A percentile compares a stretch with the other conserved stretches of the same genome.
Conservation (phyloP, 2,329 filamentous ascomycete genomes). For the Nemania diffusa region DNA sequence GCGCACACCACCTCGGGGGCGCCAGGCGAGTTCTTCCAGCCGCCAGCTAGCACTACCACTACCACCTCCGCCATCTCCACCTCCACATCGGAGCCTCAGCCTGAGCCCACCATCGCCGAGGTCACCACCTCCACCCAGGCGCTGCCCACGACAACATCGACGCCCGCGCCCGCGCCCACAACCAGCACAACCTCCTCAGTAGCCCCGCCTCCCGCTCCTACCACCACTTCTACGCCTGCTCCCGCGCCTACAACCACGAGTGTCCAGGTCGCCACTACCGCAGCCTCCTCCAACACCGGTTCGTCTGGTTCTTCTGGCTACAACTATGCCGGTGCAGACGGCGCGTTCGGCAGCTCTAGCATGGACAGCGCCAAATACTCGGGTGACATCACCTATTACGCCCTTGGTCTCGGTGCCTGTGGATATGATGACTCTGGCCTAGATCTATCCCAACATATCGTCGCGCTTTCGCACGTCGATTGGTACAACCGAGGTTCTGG, state of each 20-base stretch:
- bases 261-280: constrained; percentile 24
- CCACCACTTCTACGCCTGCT: constrained; percentile 24
- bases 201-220: constrained; percentile 26
- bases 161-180: constrained; percentile 27
- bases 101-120: constrained; percentile 35
- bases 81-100: constrained; percentile 34
- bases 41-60: constrained; percentile 37
- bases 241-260: constrained; percentile 5
- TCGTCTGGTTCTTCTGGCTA: constrained; percentile 44
- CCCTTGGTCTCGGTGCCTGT: constrained; percentile 74
- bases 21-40: constrained; percentile 51
- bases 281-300: constrained; percentile 24
- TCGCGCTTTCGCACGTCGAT: constrained; percentile 73
- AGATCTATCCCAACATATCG: constrained; percentile 67
- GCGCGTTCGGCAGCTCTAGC: constrained; percentile 45
- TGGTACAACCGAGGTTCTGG: constrained; percentile 58
- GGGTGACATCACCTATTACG: constrained; percentile 81
- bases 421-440: constrained; percentile 69
- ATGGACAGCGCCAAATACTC: constrained; percentile 50
- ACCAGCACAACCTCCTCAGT: constrained; percentile 22
- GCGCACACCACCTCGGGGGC: constrained; percentile 25
- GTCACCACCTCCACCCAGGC: constrained; percentile 23
- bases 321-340: constrained; percentile 23
- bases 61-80: too few species aligned
- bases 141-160: constrained; percentile 22